Conservation (phyloP, 2,329 filamentous ascomycete species). For the Fusarium marasasianum region DNA sequence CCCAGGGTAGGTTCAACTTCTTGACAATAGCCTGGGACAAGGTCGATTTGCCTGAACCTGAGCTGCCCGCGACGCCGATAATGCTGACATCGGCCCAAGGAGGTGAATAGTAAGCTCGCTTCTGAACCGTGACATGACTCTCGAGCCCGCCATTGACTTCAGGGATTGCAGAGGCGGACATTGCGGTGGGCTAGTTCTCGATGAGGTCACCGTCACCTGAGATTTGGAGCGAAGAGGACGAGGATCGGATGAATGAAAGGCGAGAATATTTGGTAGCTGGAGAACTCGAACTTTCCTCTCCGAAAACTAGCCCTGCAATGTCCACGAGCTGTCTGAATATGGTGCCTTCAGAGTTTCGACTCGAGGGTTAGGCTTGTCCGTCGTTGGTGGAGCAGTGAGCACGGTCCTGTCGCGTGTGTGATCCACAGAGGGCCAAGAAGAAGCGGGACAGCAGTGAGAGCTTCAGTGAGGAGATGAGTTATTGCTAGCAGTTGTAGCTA, state of each 20-base stretch:
- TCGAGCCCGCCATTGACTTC: conserved; percentile 42
- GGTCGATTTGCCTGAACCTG: conserved; percentile 93
- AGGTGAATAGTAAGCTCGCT: conserved; percentile 82
- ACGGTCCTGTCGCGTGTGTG: conserved; percentile 36
- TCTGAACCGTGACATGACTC: conserved; percentile 61
- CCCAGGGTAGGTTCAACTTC: conserved; percentile 93
- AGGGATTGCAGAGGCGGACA: conserved; percentile 30
- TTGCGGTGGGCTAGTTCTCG: conserved; percentile 35
- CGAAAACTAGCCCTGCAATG: conserved; percentile 38
- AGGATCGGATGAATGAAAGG: neutral
- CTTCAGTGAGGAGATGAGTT: conserved; percentile 14
- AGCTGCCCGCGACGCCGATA: conserved; percentile 94
- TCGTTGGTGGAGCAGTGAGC: conserved; percentile 37
- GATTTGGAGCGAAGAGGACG: neutral
- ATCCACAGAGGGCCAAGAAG: conserved; percentile 34
- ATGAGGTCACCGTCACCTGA: conserved; percentile 21
- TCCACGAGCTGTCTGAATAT: conserved; percentile 26
- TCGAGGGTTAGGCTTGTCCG: conserved; percentile 32
- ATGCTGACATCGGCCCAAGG: conserved; percentile 98
- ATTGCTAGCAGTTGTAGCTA: neutral
- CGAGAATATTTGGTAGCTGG: neutral
- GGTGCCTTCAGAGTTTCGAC: conserved; percentile 26
- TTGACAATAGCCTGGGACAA: conserved; percentile 91
- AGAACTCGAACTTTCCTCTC: conserved; percentile 5
- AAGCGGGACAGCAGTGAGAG: conserved; percentile 26